phyloP scores from a whole-genome alignment of 2,329 filamentous ascomycete species.

The Bipolaris zeicola region DNA sequence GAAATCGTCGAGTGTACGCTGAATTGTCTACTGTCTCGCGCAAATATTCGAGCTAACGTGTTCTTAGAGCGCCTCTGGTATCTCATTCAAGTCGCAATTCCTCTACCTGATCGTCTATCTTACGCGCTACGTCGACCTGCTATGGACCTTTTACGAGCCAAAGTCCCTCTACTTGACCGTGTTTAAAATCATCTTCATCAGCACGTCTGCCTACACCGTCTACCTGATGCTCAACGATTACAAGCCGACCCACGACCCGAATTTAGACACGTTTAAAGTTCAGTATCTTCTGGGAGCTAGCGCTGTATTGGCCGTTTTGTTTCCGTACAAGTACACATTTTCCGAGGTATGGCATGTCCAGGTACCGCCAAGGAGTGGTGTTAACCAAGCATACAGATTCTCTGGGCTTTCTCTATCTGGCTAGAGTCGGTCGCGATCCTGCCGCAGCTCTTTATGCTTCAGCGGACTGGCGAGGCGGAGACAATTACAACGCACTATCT shows the following conservation, averaged over 20 bases:
- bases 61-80: slow-evolving; percentile 85
- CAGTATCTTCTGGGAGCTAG: slow-evolving; percentile 89
- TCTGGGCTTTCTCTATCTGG: slow-evolving; percentile 99
- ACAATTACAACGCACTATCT: slow-evolving; percentile 99
- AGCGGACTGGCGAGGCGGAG: slow-evolving; percentile 95
- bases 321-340: slow-evolving; percentile 82
- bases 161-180: slow-evolving; percentile 79
- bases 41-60: slow-evolving; percentile 22
- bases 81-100: slow-evolving; percentile 98
- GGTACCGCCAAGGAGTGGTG: background rate
- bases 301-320: slow-evolving; percentile 76
- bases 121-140: slow-evolving; percentile 89
- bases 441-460: slow-evolving; percentile 96
- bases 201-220: slow-evolving; percentile 87
- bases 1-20: slow-evolving; percentile 78
- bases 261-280: slow-evolving; percentile 95
- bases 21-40: background rate
- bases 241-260: slow-evolving; percentile 96
- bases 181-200: slow-evolving; percentile 96
- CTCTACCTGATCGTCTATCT: slow-evolving; percentile 94
- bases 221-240: slow-evolving; percentile 98
- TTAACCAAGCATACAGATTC: slow-evolving; percentile 63
- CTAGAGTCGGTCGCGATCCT: slow-evolving; percentile 95
- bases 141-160: slow-evolving; percentile 79
- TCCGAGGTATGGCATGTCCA: slow-evolving; percentile 60